Conservation (phyloP, 2,329 filamentous ascomycete genomes). For the Pyricularia grisea region DNA sequence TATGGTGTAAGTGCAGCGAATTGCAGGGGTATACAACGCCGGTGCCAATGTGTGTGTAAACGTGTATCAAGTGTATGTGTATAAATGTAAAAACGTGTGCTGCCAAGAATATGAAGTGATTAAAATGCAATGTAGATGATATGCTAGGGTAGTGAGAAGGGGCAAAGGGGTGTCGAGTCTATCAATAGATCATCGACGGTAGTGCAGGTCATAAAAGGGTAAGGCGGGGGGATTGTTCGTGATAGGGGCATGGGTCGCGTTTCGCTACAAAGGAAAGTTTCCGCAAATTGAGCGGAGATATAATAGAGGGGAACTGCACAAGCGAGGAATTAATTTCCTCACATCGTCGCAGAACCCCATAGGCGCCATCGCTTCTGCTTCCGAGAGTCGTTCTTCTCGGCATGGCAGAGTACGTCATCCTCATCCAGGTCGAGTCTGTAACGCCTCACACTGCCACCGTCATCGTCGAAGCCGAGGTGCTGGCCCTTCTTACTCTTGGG, state of each 20-base stretch:
- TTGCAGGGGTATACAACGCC: constrained; percentile 6
- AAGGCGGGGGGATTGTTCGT: neutral
- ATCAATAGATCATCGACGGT: no score
- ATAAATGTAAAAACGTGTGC: neutral
- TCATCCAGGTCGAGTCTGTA: constrained; percentile 51
- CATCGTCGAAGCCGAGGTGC: constrained; percentile 49
- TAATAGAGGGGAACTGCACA: neutral
- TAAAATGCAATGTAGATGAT: neutral
- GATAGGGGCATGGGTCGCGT: neutral
- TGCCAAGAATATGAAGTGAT: neutral
- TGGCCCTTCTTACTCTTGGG: constrained; percentile 31
- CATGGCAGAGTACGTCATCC: constrained; percentile 19
- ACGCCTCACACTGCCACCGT: constrained; percentile 52
- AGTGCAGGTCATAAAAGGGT: neutral
- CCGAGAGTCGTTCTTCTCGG: constrained; percentile 11
- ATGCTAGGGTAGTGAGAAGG: neutral
- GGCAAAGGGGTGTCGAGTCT: neutral
- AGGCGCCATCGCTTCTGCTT: constrained; percentile 1
- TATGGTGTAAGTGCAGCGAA: neutral
- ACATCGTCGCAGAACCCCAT: constrained; percentile 1
- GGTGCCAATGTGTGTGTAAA: constrained; percentile 4
- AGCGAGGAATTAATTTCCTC: neutral
- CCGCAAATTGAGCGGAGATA: neutral
- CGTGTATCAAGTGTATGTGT: constrained; percentile 1
- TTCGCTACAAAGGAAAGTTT: neutral